Percentiles rank a stretch among this genome's conserved stretches.
phyloP scores from a whole-genome alignment of 2,329 filamentous ascomycete species.

The Aspergillus puulaauensis region DNA sequence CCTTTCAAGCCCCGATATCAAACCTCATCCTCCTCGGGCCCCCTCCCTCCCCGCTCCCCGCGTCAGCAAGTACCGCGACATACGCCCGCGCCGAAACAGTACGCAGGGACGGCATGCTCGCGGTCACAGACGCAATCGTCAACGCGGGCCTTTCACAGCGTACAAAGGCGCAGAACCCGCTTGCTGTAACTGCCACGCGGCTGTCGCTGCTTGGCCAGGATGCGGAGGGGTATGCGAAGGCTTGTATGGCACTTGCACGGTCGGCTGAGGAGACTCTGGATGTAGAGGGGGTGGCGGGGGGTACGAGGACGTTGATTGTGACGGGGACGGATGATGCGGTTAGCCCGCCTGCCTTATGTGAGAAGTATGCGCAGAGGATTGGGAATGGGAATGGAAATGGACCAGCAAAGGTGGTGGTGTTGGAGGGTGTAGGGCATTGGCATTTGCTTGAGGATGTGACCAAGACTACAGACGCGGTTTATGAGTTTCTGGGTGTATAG shows the following conservation, averaged over 20 bases:
- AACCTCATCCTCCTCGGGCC: slow-evolving; percentile 52
- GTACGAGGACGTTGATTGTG: slow-evolving; percentile 39
- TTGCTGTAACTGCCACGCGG: slow-evolving; percentile 45
- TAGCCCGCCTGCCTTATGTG: slow-evolving; percentile 35
- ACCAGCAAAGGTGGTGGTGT: slow-evolving; percentile 21
- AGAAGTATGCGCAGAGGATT: slow-evolving; percentile 27
- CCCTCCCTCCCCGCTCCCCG: slow-evolving; percentile 47
- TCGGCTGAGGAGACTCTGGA: slow-evolving; percentile 31
- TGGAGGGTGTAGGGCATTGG: slow-evolving; percentile 52
- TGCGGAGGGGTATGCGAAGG: slow-evolving; percentile 57
- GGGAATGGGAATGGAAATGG: not conserved
- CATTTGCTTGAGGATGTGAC: slow-evolving; percentile 50
- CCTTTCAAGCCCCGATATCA: slow-evolving; percentile 41
- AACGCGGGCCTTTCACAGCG: slow-evolving; percentile 37
- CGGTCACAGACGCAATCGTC: slow-evolving; percentile 42
- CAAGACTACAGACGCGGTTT: not conserved
- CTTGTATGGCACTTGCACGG: slow-evolving; percentile 49
- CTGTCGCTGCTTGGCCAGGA: slow-evolving; percentile 50
- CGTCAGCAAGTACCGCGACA: slow-evolving; percentile 29
- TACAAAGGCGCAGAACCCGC: slow-evolving; percentile 38
- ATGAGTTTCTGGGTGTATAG: not conserved
- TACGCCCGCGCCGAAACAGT: slow-evolving; percentile 41
- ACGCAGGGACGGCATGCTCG: slow-evolving; percentile 46
- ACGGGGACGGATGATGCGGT: slow-evolving; percentile 50
- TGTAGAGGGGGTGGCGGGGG: slow-evolving; percentile 30